phyloP scores from a whole-genome alignment of 495 filamentous ascomycete species.

The Aspergillus egyptiacus region DNA sequence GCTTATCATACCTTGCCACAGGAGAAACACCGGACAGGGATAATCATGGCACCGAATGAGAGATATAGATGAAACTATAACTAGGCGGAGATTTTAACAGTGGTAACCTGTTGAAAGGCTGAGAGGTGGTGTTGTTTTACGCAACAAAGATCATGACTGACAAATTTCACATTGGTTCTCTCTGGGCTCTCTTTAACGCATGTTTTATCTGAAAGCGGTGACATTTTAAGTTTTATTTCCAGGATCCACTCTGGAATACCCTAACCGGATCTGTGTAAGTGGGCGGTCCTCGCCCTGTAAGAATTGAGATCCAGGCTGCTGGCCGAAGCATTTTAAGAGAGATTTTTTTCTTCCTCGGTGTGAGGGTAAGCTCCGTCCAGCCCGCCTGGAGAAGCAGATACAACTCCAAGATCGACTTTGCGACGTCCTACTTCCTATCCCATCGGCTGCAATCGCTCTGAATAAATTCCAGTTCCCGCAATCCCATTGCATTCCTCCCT shows the following conservation, averaged over 20 bases:
- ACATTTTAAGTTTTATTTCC: background rate
- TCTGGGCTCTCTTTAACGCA: too few relatives aligned
- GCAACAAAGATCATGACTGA: background rate
- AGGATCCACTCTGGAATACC: background rate
- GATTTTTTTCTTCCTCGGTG: conserved; percentile 4
- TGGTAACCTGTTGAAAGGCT: background rate
- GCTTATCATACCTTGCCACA: conserved; percentile 79
- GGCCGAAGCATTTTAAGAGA: conserved; percentile 20
- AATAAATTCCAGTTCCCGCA: too few relatives aligned
- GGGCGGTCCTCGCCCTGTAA: background rate
- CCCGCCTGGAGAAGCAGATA: background rate
- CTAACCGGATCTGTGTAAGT: conserved; percentile 5
- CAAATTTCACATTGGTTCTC: background rate
- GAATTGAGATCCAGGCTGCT: conserved; percentile 19
- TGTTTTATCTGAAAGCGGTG: background rate
- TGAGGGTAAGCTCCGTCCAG: background rate
- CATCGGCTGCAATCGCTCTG: too few relatives aligned
- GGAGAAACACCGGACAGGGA: conserved; percentile 96
- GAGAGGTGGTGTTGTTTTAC: background rate
- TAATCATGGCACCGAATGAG: conserved; percentile 68
- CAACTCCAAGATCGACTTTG: too few relatives aligned
- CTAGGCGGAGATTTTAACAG: background rate
- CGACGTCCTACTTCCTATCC: too few relatives aligned
- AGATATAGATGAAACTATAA: background rate
- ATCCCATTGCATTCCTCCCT: background rate